phyloP scores from a whole-genome alignment of 129 eudicot species.

The Arctium minus region DNA sequence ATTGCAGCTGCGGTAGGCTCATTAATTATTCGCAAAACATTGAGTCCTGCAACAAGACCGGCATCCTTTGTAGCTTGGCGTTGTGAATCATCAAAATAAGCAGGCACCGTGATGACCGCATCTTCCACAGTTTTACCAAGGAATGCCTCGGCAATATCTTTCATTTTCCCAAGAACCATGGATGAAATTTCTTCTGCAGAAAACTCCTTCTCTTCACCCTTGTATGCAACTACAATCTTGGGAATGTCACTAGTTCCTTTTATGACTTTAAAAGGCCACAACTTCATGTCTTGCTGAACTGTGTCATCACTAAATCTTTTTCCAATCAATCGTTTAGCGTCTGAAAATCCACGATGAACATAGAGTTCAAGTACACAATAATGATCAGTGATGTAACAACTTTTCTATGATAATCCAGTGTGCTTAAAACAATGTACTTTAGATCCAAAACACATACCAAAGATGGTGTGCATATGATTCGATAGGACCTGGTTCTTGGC shows the following conservation, averaged over 20 bases:
- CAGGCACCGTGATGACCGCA: conserved; percentile 43
- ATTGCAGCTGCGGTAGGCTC: conserved; percentile 48
- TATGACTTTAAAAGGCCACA: conserved; percentile 12
- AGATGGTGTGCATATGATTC: conserved; percentile 3
- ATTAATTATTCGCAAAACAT: conserved; percentile 34
- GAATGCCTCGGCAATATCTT: conserved; percentile 38
- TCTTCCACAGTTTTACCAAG: conserved; percentile 34
- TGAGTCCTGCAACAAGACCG: conserved; percentile 40
- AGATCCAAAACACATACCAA: not conserved
- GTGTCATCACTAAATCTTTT: conserved; percentile 1
- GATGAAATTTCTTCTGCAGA: conserved; percentile 15
- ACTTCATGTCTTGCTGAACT: not conserved
- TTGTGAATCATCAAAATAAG: conserved; percentile 26
- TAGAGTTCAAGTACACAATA: not conserved
- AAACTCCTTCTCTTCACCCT: not conserved
- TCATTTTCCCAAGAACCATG: conserved; percentile 23
- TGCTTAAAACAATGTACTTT: not conserved
- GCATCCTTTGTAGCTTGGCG: conserved; percentile 52
- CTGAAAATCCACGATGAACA: not conserved
- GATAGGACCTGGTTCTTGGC: not conserved
- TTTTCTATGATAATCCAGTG: not conserved
- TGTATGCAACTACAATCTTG: conserved; percentile 11
- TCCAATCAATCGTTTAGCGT: conserved; percentile 8
- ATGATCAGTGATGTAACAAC: not conserved
- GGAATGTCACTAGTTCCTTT: not conserved